Evolutionary conservation across 208 protist species (phyloP).

Genomic region (Leishmania major): DNA sequence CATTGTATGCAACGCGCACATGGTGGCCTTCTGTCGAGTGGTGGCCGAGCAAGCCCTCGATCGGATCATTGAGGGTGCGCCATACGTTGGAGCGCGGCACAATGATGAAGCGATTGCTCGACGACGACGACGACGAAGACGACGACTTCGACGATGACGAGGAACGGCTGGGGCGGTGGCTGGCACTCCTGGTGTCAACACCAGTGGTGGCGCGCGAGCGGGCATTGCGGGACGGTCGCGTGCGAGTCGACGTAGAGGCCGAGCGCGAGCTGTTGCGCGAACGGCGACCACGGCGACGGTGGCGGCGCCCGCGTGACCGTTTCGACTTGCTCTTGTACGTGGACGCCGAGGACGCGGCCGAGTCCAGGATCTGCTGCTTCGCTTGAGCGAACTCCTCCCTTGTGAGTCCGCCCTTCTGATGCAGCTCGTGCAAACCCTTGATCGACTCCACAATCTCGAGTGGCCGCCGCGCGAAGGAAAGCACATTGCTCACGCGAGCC

Average conservation of each 20-base stretch:
- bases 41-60: slow-evolving; percentile 17
- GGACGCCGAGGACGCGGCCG: slow-evolving; percentile 18
- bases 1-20: background rate
- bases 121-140: slow-evolving; percentile 33
- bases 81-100: slow-evolving; percentile 74
- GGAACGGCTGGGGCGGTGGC: slow-evolving; percentile 16
- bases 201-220: background rate
- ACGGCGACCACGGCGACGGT: background rate
- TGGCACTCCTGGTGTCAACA: slow-evolving; percentile 7
- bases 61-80: slow-evolving; percentile 47
- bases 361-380: slow-evolving; percentile 74
- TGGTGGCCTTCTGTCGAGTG: slow-evolving; percentile 1
- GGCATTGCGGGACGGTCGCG: background rate
- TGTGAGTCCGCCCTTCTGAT: slow-evolving; percentile 68
- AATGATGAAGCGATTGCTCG: slow-evolving; percentile 57
- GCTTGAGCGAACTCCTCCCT: slow-evolving; percentile 73
- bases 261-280: slow-evolving; percentile 1
- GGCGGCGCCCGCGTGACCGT: background rate
- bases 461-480: slow-evolving; percentile 25
- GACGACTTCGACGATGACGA: slow-evolving; percentile 38
- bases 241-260: background rate
- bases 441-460: slow-evolving; percentile 72
- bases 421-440: slow-evolving; percentile 64
- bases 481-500: slow-evolving; percentile 12
- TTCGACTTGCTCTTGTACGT: slow-evolving; percentile 10